phyloP scores from a whole-genome alignment of 306 rosid genomes.

The Prinsepia uniflora region DNA sequence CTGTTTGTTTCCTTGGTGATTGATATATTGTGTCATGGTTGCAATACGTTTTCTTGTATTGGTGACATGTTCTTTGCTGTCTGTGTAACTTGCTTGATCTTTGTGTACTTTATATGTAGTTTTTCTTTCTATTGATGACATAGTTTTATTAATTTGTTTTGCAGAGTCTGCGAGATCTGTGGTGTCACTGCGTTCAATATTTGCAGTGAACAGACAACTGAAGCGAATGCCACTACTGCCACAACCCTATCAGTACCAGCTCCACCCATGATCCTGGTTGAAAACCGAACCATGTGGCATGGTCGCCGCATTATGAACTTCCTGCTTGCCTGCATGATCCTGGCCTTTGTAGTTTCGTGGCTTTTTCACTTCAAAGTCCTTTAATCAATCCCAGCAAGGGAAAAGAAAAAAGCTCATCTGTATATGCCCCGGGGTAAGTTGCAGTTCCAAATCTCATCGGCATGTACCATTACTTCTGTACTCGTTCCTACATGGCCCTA shows the following conservation, averaged over 20 bases:
- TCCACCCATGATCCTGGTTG: slow-evolving; percentile 31
- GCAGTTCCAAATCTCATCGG: not conserved
- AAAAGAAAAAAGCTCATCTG: not conserved
- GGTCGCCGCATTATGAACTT: slow-evolving; percentile 48
- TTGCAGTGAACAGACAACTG: slow-evolving; percentile 19
- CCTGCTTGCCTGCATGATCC: slow-evolving; percentile 45
- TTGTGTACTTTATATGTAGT: no score
- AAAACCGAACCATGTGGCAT: slow-evolving; percentile 38
- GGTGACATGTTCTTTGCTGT: not conserved
- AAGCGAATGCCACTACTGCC: slow-evolving; percentile 10
- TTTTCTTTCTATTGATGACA: not conserved
- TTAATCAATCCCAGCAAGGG: not conserved
- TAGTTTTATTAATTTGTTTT: not conserved
- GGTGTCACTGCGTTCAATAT: slow-evolving; percentile 34
- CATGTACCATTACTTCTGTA: not conserved
- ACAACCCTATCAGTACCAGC: slow-evolving; percentile 23
- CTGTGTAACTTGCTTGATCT: not conserved
- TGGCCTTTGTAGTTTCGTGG: slow-evolving; percentile 51
- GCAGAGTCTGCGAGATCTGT: slow-evolving; percentile 44
- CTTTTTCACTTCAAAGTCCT: slow-evolving; percentile 49
- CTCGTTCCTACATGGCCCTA: not conserved
- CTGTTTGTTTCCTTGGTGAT: not conserved
- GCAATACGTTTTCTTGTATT: not conserved
- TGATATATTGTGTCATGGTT: not conserved
- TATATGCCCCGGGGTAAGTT: not conserved